Percentiles rank a stretch among this genome's conserved stretches.
Conservation (phyloP, 2,329 filamentous ascomycete genomes). For the Diaporthe nobilis region DNA sequence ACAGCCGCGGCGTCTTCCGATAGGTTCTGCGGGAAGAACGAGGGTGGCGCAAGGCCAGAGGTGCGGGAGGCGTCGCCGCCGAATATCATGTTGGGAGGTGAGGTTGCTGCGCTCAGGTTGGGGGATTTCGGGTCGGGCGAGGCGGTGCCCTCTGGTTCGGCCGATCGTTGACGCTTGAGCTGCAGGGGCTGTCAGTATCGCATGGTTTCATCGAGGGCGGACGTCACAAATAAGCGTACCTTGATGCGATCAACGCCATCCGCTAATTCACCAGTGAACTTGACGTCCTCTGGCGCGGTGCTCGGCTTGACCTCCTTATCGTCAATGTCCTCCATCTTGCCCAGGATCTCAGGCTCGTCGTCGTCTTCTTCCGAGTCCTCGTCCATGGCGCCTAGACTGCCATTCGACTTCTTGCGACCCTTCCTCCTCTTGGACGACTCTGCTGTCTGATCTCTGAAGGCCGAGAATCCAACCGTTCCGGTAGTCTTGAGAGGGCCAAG, state of each 20-base stretch:
- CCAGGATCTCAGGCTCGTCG: constrained; percentile 70
- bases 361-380: constrained; percentile 83
- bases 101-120: constrained; percentile 56
- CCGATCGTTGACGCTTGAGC: constrained; percentile 86
- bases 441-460: constrained; percentile 81
- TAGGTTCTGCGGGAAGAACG: constrained; percentile 58
- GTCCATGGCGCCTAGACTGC: constrained; percentile 68
- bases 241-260: constrained; percentile 87
- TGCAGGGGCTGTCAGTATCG: constrained; percentile 56
- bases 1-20: constrained; percentile 63
- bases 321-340: constrained; percentile 75
- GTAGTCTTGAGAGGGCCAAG: constrained; percentile 86
- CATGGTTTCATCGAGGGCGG: background rate
- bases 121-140: constrained; percentile 62
- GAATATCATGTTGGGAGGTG: constrained; percentile 56
- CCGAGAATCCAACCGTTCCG: constrained; percentile 91
- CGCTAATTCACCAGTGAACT: constrained; percentile 80
- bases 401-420: constrained; percentile 72
- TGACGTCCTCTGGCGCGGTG: constrained; percentile 77
- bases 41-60: constrained; percentile 49
- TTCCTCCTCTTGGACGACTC: constrained; percentile 71
- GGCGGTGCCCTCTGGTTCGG: constrained; percentile 71
- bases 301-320: constrained; percentile 73
- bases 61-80: constrained; percentile 37
- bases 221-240: constrained; percentile 58